Evolutionary conservation across 2,329 filamentous ascomycete genomes (phyloP), one percentile per base, ranked within the genome.

Genomic region (Ramularia endophylla): DNA sequence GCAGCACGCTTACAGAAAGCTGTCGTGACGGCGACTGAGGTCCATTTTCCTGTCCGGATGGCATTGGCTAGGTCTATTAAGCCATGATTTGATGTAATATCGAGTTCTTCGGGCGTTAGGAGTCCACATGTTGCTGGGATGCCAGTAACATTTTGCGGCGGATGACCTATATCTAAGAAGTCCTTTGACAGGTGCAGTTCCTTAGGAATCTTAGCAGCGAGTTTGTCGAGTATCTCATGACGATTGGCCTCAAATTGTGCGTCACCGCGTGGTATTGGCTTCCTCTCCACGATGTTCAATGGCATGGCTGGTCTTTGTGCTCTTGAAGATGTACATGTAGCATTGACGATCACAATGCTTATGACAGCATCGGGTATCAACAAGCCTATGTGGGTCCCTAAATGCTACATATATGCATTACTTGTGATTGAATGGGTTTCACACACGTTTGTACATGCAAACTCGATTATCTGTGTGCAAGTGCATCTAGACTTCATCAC

Each of bases 1-100:
- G 41, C 41, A 9, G 47, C 50, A n/a, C 50, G 42, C 29, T 52
- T 50, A 22, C 30, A 38, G 16, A 52, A 52, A 3, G 50, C 50
- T 16, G 36, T 46, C 3, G 45, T 44, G 6, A 50, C 50, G 8
- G 38, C 38, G n/a, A 50, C 44, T 1, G 47, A 41, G 4, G 42
- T 44, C 34, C 40, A 41, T 7, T 41, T 15, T n/a, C 36, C 41
- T 7, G 18, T 32, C 3, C 42, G 42, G 20, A 52, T 48, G 5
- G 43, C 44, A 13, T 30, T 27, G 3, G 42, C 43, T 8, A 44
- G 44, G 16, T 30, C 36, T 4, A 42, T 44, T 8, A 44, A 43
- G 40, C 49, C 49, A 31, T 46, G 46, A 27, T 44, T 19, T 16
- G 47, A 44, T 16, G 49, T 52, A 16, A 52, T 48, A 11, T 36